Conservation (phyloP, 192 early-diverging fungal species). For the Coemansia sp. region DNA sequence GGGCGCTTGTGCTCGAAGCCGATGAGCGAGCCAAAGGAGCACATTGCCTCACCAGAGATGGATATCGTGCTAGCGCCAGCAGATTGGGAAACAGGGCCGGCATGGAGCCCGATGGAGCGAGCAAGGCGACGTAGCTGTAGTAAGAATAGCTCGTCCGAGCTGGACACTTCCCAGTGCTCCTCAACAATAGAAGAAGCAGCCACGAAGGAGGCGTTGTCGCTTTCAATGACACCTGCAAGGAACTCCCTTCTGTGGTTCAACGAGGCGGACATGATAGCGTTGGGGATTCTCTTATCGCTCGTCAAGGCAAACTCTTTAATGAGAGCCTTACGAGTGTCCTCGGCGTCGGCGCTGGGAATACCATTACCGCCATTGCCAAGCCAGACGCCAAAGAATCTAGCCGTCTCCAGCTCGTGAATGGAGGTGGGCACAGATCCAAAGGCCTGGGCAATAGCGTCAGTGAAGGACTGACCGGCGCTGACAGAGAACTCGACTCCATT, state of each 20-base stretch:
- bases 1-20: conserved; percentile 19
- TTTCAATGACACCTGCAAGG: conserved; percentile 43
- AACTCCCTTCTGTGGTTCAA: conserved; percentile 35
- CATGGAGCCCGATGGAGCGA: conserved; percentile 38
- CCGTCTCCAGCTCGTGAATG: conserved; percentile 26
- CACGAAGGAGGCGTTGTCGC: conserved; percentile 1
- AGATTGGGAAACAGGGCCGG: conserved; percentile 15
- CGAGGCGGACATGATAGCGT: conserved; percentile 35
- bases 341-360: background rate
- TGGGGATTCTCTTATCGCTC: conserved; percentile 19
- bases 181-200: background rate
- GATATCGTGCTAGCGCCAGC: conserved; percentile 7
- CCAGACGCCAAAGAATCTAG: conserved; percentile 42
- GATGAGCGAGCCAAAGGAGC: conserved; percentile 10
- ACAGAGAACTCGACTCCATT: conserved; percentile 35
- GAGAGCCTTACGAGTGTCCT: conserved; percentile 3
- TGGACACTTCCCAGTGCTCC: conserved; percentile 23
- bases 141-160: conserved; percentile 9
- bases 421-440: conserved; percentile 16
- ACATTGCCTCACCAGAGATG: conserved; percentile 31
- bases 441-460: conserved; percentile 10
- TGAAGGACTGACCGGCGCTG: conserved; percentile 28
- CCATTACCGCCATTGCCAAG: conserved; percentile 12
- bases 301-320: conserved; percentile 4
- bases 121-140: conserved; percentile 27